phyloP scores from a whole-genome alignment of 495 filamentous ascomycete genomes.

The Neurospora sp. region DNA sequence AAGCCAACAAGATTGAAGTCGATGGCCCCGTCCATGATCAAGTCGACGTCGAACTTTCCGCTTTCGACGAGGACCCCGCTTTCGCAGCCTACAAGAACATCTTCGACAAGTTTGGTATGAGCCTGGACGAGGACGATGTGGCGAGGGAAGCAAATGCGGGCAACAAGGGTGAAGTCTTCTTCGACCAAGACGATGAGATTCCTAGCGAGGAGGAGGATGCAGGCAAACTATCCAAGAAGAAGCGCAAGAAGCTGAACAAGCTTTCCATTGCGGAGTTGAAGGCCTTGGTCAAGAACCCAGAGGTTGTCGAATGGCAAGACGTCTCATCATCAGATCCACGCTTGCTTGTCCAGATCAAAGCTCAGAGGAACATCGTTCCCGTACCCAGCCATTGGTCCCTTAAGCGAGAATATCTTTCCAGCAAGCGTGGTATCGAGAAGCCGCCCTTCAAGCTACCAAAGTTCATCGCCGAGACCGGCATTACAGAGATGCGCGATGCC shows the following conservation, averaged over 20 bases:
- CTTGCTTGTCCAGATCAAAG: constrained; percentile 86
- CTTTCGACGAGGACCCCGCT: constrained; percentile 60
- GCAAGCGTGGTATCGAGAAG: constrained; percentile 93
- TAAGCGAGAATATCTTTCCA: constrained; percentile 93
- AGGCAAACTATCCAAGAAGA: constrained; percentile 80
- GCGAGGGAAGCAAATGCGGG: constrained; percentile 51
- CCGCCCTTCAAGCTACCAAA: constrained; percentile 85
- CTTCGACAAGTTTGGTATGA: constrained; percentile 57
- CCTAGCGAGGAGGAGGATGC: constrained; percentile 75
- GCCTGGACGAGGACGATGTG: constrained; percentile 44
- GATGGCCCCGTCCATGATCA: constrained; percentile 37
- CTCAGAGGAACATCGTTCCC: constrained; percentile 89
- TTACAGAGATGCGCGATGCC: constrained; percentile 95
- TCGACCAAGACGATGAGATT: constrained; percentile 79
- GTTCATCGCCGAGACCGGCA: constrained; percentile 96
- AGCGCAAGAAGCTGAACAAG: constrained; percentile 80
- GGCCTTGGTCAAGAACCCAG: constrained; percentile 79
- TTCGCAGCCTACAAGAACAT: constrained; percentile 76
- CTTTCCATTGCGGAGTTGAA: constrained; percentile 92
- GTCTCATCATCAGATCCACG: constrained; percentile 85
- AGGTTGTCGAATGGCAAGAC: constrained; percentile 96
- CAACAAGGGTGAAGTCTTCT: constrained; percentile 82
- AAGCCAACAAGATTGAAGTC: constrained; percentile 33
- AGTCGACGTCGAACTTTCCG: constrained; percentile 21
- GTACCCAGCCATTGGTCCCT: constrained; percentile 90